These are phyloP conservation scores for Mortierella sp. DNA, from an alignment of 371 early-diverging fungal species.

Conservation along the genomic window DNA sequence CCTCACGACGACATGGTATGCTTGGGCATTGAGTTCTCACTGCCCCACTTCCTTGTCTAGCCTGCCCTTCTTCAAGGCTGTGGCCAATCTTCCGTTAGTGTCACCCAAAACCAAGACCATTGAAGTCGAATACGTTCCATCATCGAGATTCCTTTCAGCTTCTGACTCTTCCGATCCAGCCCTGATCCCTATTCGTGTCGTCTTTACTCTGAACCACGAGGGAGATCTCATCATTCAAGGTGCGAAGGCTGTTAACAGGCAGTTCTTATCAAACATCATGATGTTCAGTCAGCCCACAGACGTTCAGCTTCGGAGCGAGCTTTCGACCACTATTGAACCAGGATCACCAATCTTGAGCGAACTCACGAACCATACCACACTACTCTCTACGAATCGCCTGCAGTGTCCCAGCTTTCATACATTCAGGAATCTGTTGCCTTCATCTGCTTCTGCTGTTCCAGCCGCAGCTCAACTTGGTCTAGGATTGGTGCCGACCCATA, in stretches of 20 bases:
- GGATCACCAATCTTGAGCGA: slow-evolving; percentile 10
- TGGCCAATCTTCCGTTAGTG: slow-evolving; percentile 16
- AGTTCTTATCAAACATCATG: slow-evolving; percentile 29
- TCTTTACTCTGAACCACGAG: slow-evolving; percentile 21
- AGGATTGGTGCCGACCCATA: slow-evolving; percentile 17
- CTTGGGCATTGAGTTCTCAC: not conserved
- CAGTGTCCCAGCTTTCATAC: slow-evolving; percentile 38
- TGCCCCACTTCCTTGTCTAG: slow-evolving; percentile 2
- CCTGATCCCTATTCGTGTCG: slow-evolving; percentile 12
- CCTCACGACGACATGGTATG: no score
- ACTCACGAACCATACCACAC: slow-evolving; percentile 8
- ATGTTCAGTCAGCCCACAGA: slow-evolving; percentile 47
- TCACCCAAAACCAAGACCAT: slow-evolving; percentile 26
- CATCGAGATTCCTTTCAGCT: slow-evolving; percentile 5
- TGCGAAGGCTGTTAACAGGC: slow-evolving; percentile 11
- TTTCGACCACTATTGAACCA: slow-evolving; percentile 9
- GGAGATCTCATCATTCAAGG: slow-evolving; percentile 18
- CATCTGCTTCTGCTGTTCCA: no score
- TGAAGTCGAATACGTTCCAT: slow-evolving; percentile 35
- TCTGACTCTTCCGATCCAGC: not conserved
- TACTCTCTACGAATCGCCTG: slow-evolving; percentile 17
- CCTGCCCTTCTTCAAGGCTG: slow-evolving; percentile 40
- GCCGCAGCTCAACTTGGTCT: slow-evolving; percentile 35
- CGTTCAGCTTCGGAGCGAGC: slow-evolving; percentile 35
- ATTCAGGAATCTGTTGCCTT: slow-evolving; percentile 4